Evolutionary conservation across 2,329 filamentous ascomycete genomes (phyloP).

Genomic region (Clarireedia hainanense): DNA sequence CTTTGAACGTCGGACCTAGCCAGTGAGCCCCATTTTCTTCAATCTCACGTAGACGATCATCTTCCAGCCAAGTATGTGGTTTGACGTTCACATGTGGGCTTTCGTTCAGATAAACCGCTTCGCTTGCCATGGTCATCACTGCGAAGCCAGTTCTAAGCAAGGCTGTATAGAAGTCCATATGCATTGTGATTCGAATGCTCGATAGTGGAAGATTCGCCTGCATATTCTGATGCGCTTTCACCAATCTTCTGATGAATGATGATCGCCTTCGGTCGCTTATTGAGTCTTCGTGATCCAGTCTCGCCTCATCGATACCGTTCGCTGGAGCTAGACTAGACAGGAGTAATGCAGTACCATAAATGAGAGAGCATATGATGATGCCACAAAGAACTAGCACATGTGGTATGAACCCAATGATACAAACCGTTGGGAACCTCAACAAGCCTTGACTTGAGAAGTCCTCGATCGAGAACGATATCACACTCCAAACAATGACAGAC

Average conservation of each 20-base stretch:
- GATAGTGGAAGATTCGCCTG: slow-evolving; percentile 84
- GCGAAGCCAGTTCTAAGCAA: slow-evolving; percentile 80
- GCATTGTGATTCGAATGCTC: slow-evolving; percentile 69
- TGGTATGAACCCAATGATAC: slow-evolving; percentile 89
- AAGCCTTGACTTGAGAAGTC: slow-evolving; percentile 57
- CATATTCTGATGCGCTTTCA: slow-evolving; percentile 75
- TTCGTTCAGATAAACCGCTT: slow-evolving; percentile 93
- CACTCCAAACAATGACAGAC: slow-evolving; percentile 72
- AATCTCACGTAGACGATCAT: slow-evolving; percentile 72
- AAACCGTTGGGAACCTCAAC: slow-evolving; percentile 85
- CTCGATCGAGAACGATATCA: slow-evolving; percentile 52
- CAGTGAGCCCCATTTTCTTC: slow-evolving; percentile 39
- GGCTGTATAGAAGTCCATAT: slow-evolving; percentile 94
- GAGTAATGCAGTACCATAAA: slow-evolving; percentile 70
- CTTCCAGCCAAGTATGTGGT: slow-evolving; percentile 83
- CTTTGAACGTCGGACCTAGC: slow-evolving; percentile 27
- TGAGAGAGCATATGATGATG: slow-evolving; percentile 64
- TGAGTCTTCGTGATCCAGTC: slow-evolving; percentile 32
- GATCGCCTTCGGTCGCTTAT: slow-evolving; percentile 23
- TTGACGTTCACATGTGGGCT: slow-evolving; percentile 67
- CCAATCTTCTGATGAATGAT: slow-evolving; percentile 52
- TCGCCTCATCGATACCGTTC: slow-evolving; percentile 15
- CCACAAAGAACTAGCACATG: slow-evolving; percentile 81
- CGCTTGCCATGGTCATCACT: slow-evolving; percentile 84
- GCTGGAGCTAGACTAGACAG: slow-evolving; percentile 59